phyloP scores from a whole-genome alignment of 1,139 yeast genomes.

The Yamadazyma mexicana region DNA sequence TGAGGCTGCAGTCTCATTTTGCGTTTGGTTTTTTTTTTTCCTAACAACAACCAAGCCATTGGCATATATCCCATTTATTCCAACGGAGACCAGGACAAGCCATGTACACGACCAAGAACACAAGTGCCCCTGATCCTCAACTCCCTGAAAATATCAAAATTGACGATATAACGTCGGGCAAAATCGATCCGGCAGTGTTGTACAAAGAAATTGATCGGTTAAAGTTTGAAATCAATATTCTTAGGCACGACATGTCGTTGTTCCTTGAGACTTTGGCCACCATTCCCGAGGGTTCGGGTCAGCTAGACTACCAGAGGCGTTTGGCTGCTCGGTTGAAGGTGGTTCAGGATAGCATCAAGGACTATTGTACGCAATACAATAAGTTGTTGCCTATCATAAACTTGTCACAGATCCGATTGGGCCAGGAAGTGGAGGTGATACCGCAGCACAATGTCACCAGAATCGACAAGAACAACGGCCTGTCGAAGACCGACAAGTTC shows the following conservation, averaged over 20 bases:
- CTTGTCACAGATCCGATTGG: constrained; percentile 50
- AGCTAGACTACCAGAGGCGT: constrained; percentile 35
- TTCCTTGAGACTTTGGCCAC: constrained; percentile 41
- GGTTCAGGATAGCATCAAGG: constrained; percentile 40
- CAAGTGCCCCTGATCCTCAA: neutral
- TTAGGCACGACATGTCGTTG: constrained; percentile 45
- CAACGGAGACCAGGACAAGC: too few species aligned
- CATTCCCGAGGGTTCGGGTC: constrained; percentile 35
- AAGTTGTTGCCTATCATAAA: constrained; percentile 50
- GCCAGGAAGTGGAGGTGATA: constrained; percentile 42
- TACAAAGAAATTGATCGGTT: constrained; percentile 43
- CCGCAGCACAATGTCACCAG: constrained; percentile 11
- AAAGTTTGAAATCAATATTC: constrained; percentile 43
- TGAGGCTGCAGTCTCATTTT: too few species aligned
- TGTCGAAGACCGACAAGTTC: constrained; percentile 8
- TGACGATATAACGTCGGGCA: constrained; percentile 49
- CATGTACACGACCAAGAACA: neutral
- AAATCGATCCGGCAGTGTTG: constrained; percentile 37
- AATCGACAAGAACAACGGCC: constrained; percentile 6
- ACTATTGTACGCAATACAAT: constrained; percentile 46
- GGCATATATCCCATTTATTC: too few species aligned
- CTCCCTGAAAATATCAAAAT: constrained; percentile 42
- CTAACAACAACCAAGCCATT: too few species aligned
- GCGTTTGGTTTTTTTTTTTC: too few species aligned
- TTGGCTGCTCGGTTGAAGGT: constrained; percentile 31